These are phyloP conservation scores for Wickerhamiella kurtzmanii DNA, from an alignment of 805 yeast species.

Conservation along the genomic window DNA sequence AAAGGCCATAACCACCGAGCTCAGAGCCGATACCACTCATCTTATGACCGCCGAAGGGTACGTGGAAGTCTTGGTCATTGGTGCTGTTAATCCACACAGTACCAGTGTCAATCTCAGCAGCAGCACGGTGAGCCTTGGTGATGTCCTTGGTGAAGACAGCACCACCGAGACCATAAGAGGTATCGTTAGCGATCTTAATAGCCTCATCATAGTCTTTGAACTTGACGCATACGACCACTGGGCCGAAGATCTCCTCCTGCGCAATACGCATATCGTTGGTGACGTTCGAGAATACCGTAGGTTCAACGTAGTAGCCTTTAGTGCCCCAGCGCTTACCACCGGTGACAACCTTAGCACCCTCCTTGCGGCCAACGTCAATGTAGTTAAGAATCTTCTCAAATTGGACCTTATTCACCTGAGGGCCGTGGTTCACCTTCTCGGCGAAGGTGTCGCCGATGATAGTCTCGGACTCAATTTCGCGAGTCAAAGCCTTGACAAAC, in stretches of 20 bases:
- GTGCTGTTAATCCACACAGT: conserved; percentile 85
- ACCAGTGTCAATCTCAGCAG: conserved; percentile 69
- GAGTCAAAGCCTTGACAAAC: conserved; percentile 44
- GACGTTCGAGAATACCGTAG: conserved; percentile 66
- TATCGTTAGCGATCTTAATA: conserved; percentile 61
- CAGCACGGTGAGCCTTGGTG: conserved; percentile 60
- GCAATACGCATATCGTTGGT: conserved; percentile 67
- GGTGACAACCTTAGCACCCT: conserved; percentile 55
- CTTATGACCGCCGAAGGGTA: conserved; percentile 90
- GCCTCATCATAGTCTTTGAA: conserved; percentile 76
- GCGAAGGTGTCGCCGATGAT: conserved; percentile 74
- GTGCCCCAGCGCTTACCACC: conserved; percentile 52
- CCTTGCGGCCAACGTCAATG: conserved; percentile 60
- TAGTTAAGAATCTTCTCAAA: conserved; percentile 59
- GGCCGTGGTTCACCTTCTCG: conserved; percentile 66
- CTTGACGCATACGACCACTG: conserved; percentile 74
- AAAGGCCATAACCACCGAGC: conserved; percentile 78
- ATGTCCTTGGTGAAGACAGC: conserved; percentile 73
- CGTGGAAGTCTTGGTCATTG: conserved; percentile 73
- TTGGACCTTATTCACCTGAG: conserved; percentile 74
- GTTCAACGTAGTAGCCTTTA: conserved; percentile 56
- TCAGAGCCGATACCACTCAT: conserved; percentile 90
- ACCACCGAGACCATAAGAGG: conserved; percentile 62
- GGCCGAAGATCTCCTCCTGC: conserved; percentile 85
- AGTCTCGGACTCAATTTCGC: conserved; percentile 31